These are phyloP conservation scores for Trifolium pratense DNA, from an alignment of 306 rosid species.

Conservation along the genomic window DNA sequence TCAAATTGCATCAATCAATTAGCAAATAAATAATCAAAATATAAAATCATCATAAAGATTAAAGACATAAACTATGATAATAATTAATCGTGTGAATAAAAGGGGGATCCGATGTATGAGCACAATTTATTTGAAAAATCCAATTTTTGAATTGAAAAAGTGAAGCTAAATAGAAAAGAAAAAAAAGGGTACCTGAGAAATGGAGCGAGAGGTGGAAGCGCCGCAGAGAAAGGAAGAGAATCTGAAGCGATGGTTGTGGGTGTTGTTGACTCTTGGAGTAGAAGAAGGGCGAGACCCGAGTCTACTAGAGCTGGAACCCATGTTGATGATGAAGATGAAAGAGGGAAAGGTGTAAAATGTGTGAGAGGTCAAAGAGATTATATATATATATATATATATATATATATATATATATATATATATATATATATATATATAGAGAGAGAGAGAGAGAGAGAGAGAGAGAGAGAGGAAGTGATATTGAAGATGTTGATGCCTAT, in stretches of 20 bases:
- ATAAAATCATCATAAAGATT: conserved; percentile 25
- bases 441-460: neutral
- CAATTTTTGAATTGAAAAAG: conserved; percentile 33
- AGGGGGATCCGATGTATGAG: conserved; percentile 35
- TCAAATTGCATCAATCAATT: conserved; percentile 21
- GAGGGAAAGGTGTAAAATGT: neutral
- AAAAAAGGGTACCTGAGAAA: conserved; percentile 52
- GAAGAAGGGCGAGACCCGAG: conserved; percentile 64
- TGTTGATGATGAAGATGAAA: conserved; percentile 24
- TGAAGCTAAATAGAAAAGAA: neutral
- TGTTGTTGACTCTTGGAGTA: conserved; percentile 55
- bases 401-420: too few species aligned
- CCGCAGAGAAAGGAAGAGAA: conserved; percentile 78
- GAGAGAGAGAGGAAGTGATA: neutral
- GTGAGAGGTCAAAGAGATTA: neutral
- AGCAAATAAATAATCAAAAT: conserved; percentile 24
- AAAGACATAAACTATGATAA: conserved; percentile 31
- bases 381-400: too few species aligned
- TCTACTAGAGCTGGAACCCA: conserved; percentile 81
- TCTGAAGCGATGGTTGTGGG: conserved; percentile 53
- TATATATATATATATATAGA: too few species aligned
- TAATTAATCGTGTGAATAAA: neutral
- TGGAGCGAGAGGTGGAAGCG: conserved; percentile 69
- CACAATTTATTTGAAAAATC: conserved; percentile 32
- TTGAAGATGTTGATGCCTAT: conserved; percentile 21